Conservation (phyloP, 169 alveolate genomes). For the Plasmodium adleri region DNA sequence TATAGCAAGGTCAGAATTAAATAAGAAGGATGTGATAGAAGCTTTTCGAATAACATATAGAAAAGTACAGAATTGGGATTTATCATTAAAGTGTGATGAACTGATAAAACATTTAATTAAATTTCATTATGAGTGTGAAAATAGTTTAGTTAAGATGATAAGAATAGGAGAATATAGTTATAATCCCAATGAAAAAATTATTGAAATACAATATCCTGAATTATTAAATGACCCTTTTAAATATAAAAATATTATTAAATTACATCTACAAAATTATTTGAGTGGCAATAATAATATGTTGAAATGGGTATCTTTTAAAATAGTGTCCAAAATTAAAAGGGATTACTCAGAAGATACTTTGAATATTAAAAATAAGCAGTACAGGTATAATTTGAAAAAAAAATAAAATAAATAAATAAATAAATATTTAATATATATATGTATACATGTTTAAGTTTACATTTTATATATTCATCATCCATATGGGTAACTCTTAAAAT, state of each 20-base stretch:
- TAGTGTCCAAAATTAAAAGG: constrained; percentile 25
- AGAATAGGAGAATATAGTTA: constrained; percentile 66
- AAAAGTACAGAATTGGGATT: constrained; percentile 29
- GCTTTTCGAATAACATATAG: constrained; percentile 33
- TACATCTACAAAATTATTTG: constrained; percentile 43
- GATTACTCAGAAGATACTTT: constrained; percentile 41
- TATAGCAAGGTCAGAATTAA: constrained; percentile 46
- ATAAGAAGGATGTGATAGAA: constrained; percentile 61
- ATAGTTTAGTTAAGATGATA: constrained; percentile 38
- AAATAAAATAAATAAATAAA: background rate
- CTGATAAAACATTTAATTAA: constrained; percentile 27
- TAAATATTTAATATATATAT: background rate
- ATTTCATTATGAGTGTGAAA: constrained; percentile 36
- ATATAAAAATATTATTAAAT: constrained; percentile 39
- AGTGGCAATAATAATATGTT: constrained; percentile 48
- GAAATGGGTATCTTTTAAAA: constrained; percentile 54
- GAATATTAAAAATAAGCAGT: constrained; percentile 55
- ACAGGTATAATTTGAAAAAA: constrained; percentile 10
- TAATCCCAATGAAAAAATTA: constrained; percentile 6
- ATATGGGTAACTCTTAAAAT: background rate
- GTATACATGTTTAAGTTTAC: background rate
- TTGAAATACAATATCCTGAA: constrained; percentile 53
- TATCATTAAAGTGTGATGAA: constrained; percentile 17
- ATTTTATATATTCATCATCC: constrained; percentile 1
- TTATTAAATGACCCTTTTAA: constrained; percentile 27